A percentile compares a stretch with the other conserved stretches of the same genome.
Evolutionary conservation across 2,329 filamentous ascomycete species (phyloP).

Genomic region (Colletotrichum sp.): DNA sequence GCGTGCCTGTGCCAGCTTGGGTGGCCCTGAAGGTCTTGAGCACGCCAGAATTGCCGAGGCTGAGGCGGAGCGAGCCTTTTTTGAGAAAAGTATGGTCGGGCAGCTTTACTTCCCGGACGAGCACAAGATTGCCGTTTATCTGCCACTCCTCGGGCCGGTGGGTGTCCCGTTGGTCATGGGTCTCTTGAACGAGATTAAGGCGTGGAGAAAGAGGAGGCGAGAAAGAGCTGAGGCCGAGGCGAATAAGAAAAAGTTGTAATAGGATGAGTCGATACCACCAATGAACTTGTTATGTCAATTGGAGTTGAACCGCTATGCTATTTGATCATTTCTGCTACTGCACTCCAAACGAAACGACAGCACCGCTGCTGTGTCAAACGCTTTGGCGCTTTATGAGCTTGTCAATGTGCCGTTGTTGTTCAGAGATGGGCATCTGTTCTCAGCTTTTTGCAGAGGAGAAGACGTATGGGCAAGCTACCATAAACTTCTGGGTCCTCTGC

Average conservation of each 20-base stretch:
- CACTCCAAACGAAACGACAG: neutral
- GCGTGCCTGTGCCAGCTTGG: constrained; percentile 75
- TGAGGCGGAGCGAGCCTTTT: constrained; percentile 93
- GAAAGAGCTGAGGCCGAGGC: constrained; percentile 43
- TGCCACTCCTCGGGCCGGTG: constrained; percentile 88
- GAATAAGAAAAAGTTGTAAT: constrained; percentile 31
- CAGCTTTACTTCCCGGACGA: constrained; percentile 99
- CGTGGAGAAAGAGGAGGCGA: constrained; percentile 54
- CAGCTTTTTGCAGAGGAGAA: neutral
- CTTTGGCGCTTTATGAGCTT: neutral
- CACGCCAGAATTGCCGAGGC: constrained; percentile 85
- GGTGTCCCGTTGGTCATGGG: constrained; percentile 89
- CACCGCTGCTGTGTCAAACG: neutral
- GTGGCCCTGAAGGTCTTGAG: constrained; percentile 69
- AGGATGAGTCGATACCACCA: constrained; percentile 16
- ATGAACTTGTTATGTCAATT: neutral
- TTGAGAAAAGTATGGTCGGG: constrained; percentile 98
- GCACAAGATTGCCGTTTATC: constrained; percentile 95
- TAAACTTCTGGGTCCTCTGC: neutral
- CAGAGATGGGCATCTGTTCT: neutral
- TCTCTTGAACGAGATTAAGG: constrained; percentile 79
- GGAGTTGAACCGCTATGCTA: neutral
- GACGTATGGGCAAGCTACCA: neutral
- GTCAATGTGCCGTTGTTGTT: neutral
- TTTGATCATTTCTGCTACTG: neutral